These are phyloP conservation scores for Ramalina intermedia DNA, from an alignment of 495 filamentous ascomycete genomes.

Conservation along the genomic window DNA sequence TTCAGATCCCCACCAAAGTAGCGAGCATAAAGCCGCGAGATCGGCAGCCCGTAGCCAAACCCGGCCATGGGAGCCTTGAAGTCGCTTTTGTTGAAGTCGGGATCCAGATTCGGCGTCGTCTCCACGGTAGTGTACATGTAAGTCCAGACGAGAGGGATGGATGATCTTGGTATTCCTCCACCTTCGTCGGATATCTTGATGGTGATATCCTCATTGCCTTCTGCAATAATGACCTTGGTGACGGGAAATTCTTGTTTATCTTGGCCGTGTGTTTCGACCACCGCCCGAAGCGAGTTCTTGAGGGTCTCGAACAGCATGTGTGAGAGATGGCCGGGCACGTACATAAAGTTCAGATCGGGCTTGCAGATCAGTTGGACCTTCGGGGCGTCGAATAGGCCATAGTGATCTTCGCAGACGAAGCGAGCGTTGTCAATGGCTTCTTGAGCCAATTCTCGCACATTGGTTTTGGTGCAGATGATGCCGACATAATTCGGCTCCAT, in stretches of 20 bases:
- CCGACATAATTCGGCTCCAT: constrained; percentile 88
- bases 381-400: constrained; percentile 92
- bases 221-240: constrained; percentile 91
- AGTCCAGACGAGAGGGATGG: constrained; percentile 95
- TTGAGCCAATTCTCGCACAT: constrained; percentile 85
- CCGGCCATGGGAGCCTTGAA: constrained; percentile 99
- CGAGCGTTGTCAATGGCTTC: constrained; percentile 97
- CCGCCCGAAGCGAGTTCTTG: constrained; percentile 93
- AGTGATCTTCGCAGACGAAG: constrained; percentile 98
- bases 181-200: constrained; percentile 97
- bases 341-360: constrained; percentile 93
- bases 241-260: constrained; percentile 93
- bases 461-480: constrained; percentile 97
- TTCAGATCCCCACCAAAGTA: constrained; percentile 98
- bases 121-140: constrained; percentile 99
- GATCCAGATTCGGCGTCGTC: constrained; percentile 83
- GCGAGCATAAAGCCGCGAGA: constrained; percentile 82
- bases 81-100: constrained; percentile 97
- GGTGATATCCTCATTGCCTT: constrained; percentile 95
- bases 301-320: constrained; percentile 99
- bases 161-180: constrained; percentile 78
- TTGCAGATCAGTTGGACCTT: constrained; percentile 94
- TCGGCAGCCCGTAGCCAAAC: constrained; percentile 91
- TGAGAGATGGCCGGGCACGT: constrained; percentile 90
- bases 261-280: constrained; percentile 88